These are phyloP conservation scores for Bipolaris sorokiniana DNA, from an alignment of 2,329 filamentous ascomycete species.

Conservation along the genomic window DNA sequence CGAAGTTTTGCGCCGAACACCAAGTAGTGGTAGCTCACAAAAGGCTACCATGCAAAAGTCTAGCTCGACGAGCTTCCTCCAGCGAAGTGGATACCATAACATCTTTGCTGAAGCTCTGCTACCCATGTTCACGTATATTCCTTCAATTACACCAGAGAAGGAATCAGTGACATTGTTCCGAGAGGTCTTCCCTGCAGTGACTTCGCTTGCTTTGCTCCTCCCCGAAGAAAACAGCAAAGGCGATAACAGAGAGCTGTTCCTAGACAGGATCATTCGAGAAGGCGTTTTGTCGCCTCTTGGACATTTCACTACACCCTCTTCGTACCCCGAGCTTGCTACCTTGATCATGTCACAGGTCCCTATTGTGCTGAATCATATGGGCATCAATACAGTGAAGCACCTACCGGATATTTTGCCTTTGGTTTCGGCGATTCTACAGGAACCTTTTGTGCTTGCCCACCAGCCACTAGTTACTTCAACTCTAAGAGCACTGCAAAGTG, in stretches of 20 bases:
- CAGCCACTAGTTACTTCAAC: constrained; percentile 62
- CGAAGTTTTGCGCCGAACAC: constrained; percentile 34
- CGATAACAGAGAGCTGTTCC: constrained; percentile 32
- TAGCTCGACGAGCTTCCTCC: constrained; percentile 60
- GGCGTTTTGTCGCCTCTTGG: constrained; percentile 55
- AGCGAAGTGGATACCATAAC: constrained; percentile 61
- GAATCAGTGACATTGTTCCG: constrained; percentile 71
- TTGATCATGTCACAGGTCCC: constrained; percentile 61
- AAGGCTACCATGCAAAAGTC: constrained; percentile 27
- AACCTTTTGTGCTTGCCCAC: constrained; percentile 69
- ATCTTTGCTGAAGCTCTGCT: constrained; percentile 73
- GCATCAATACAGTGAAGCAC: constrained; percentile 70
- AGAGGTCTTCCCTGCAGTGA: constrained; percentile 70
- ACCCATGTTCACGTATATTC: constrained; percentile 77
- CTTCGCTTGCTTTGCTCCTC: constrained; percentile 56
- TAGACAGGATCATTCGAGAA: constrained; percentile 54
- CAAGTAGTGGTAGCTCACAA: neutral
- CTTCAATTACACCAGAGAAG: constrained; percentile 74
- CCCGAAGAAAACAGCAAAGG: constrained; percentile 15
- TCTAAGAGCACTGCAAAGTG: constrained; percentile 59
- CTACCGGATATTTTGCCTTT: constrained; percentile 73
- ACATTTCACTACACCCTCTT: constrained; percentile 58
- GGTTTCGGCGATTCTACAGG: constrained; percentile 67
- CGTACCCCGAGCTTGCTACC: constrained; percentile 64
- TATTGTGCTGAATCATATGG: constrained; percentile 62